phyloP scores from a whole-genome alignment of 2,329 filamentous ascomycete species.

The Sarocladium strictum region DNA sequence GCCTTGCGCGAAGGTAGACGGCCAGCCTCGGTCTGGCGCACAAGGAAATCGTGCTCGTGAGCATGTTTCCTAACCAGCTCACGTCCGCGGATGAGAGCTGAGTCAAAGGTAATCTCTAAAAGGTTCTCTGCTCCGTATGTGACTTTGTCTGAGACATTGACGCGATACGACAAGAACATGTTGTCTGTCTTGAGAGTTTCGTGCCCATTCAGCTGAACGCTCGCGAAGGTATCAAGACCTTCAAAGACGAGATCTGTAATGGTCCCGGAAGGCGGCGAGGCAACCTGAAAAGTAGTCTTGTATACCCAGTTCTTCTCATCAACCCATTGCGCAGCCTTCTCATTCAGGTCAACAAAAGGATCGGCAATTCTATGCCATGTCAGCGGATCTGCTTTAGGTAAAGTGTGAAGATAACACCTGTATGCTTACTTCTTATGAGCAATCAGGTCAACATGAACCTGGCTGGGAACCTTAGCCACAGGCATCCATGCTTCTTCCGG shows the following conservation, averaged over 20 bases:
- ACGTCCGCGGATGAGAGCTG: conserved; percentile 45
- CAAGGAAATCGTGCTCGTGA: conserved; percentile 39
- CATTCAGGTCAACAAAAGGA: conserved; percentile 57
- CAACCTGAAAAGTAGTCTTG: conserved; percentile 29
- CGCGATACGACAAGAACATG: conserved; percentile 56
- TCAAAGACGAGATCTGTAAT: conserved; percentile 48
- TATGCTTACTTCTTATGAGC: conserved; percentile 24
- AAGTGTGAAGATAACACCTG: neutral
- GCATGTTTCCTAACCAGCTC: conserved; percentile 44
- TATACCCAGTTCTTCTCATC: conserved; percentile 59
- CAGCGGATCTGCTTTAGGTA: neutral
- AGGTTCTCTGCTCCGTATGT: conserved; percentile 30
- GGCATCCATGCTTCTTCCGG: conserved; percentile 22
- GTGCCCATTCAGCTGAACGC: conserved; percentile 47
- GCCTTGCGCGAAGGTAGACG: conserved; percentile 51
- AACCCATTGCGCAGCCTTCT: conserved; percentile 54
- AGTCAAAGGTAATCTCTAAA: conserved; percentile 52
- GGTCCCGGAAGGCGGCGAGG: conserved; percentile 3
- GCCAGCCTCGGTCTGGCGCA: conserved; percentile 15
- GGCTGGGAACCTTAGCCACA: conserved; percentile 25
- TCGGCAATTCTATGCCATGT: conserved; percentile 34
- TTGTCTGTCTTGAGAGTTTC: conserved; percentile 52
- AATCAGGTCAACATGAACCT: conserved; percentile 29
- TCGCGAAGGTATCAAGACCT: conserved; percentile 59
- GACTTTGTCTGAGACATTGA: conserved; percentile 41